These are phyloP conservation scores for Akanthomyces lecanii DNA, from an alignment of 2,329 filamentous ascomycete species.

Conservation along the genomic window DNA sequence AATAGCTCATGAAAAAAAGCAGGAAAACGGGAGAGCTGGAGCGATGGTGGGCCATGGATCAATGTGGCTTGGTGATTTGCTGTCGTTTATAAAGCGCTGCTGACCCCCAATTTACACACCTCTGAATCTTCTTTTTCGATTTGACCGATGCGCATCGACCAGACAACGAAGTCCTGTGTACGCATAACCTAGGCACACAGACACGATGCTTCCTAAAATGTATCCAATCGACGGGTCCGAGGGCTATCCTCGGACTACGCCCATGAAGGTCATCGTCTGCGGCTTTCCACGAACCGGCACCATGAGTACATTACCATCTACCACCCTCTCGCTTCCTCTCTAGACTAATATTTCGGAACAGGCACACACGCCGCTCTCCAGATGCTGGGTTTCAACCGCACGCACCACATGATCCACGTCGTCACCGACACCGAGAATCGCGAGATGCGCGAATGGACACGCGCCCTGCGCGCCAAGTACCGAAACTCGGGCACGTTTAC, in stretches of 20 bases:
- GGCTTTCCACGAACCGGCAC: conserved; percentile 17
- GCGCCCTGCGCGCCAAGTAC: conserved; percentile 14
- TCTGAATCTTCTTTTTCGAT: too few species aligned
- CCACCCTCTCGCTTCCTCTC: not conserved
- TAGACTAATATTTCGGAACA: not conserved
- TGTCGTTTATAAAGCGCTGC: not conserved
- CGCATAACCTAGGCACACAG: not conserved
- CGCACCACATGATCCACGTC: conserved; percentile 17
- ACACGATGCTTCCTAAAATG: conserved; percentile 1
- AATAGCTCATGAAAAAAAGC: not conserved
- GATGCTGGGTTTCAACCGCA: conserved; percentile 20
- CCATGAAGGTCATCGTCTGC: conserved; percentile 13
- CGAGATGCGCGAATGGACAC: conserved; percentile 14
- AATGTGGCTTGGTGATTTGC: not conserved
- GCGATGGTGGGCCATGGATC: not conserved
- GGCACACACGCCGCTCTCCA: conserved; percentile 14
- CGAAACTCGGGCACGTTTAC: conserved; percentile 4
- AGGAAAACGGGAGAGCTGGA: not conserved
- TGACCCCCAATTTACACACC: too few species aligned
- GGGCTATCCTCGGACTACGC: conserved; percentile 16
- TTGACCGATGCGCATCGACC: too few species aligned
- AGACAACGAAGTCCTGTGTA: not conserved
- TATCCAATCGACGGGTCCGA: conserved; percentile 16
- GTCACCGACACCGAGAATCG: not conserved
- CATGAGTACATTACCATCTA: not conserved